phyloP scores from a whole-genome alignment of 768 basidiomycete species.

The Tulasnella sp. region DNA sequence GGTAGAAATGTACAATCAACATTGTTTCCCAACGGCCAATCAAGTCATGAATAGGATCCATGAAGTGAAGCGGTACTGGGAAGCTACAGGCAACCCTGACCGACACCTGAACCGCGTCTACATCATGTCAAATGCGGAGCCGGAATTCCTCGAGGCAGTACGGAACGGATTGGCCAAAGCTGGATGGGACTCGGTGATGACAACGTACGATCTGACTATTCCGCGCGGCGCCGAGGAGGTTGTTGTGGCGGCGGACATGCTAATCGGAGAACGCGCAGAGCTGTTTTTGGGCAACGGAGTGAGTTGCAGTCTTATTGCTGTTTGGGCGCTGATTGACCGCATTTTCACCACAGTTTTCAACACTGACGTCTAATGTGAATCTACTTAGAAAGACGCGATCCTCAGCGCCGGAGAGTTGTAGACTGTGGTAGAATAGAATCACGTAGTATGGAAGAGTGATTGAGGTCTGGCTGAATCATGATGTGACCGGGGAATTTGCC shows the following conservation, averaged over 20 bases:
- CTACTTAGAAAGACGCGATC: not conserved
- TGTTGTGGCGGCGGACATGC: not conserved
- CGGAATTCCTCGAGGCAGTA: conserved; percentile 37
- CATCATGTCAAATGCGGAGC: conserved; percentile 51
- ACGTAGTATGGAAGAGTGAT: no score
- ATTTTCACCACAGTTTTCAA: not conserved
- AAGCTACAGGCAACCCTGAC: conserved; percentile 16
- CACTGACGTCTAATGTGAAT: conserved; percentile 4
- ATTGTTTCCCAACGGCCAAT: not conserved
- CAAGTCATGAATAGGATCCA: conserved; percentile 23
- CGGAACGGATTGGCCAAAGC: not conserved
- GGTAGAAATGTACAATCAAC: not conserved
- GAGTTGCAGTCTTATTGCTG: not conserved
- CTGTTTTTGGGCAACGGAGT: not conserved
- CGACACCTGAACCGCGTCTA: conserved; percentile 37
- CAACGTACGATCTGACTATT: not conserved
- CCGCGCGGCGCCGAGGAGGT: not conserved
- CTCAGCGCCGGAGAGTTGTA: not conserved
- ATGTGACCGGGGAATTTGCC: no score
- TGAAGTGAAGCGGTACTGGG: conserved; percentile 23
- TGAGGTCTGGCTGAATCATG: no score
- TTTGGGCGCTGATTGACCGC: not conserved
- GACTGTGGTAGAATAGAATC: not conserved
- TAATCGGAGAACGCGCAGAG: not conserved
- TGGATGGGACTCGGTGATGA: not conserved